Evolutionary conservation across 2,329 filamentous ascomycete species (phyloP).

Genomic region (Penicillium sp.): DNA sequence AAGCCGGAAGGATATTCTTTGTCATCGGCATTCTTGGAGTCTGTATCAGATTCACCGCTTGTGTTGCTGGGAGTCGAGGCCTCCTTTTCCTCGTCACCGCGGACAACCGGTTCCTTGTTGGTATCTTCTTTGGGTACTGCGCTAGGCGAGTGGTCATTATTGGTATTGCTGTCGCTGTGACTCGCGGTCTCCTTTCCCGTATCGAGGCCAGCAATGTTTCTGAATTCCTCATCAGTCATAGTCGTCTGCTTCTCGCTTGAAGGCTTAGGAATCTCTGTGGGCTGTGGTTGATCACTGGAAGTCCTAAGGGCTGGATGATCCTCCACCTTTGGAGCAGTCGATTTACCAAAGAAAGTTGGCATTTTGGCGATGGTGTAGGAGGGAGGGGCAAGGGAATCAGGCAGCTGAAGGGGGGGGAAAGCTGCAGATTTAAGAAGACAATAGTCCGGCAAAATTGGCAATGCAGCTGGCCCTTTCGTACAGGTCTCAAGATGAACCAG

Average conservation of each 20-base stretch:
- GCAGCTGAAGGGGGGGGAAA: not conserved
- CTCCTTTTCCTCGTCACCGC: conserved; percentile 6
- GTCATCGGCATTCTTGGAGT: conserved; percentile 19
- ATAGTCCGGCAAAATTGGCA: conserved; percentile 11
- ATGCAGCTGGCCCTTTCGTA: conserved; percentile 18
- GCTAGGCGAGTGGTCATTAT: conserved; percentile 10
- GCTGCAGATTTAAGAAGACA: conserved; percentile 1
- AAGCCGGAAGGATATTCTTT: conserved; percentile 33
- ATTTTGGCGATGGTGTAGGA: conserved; percentile 5
- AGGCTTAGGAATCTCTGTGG: conserved; percentile 7
- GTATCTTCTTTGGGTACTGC: conserved; percentile 8
- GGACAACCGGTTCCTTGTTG: conserved; percentile 7
- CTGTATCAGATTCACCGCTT: conserved; percentile 1
- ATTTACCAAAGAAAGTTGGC: conserved; percentile 13
- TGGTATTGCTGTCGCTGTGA: not conserved
- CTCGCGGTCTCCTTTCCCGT: conserved; percentile 8
- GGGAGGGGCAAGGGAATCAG: not conserved
- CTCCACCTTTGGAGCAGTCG: conserved; percentile 9
- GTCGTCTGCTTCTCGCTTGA: conserved; percentile 26
- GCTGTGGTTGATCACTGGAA: conserved; percentile 1
- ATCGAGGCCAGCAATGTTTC: conserved; percentile 1
- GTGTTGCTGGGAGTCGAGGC: conserved; percentile 1
- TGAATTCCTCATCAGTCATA: conserved; percentile 13
- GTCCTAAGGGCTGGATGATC: not conserved
- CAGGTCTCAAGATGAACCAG: conserved; percentile 22